These are phyloP conservation scores for Ogataea ramenticola DNA, from an alignment of 805 yeast species.

Conservation along the genomic window DNA sequence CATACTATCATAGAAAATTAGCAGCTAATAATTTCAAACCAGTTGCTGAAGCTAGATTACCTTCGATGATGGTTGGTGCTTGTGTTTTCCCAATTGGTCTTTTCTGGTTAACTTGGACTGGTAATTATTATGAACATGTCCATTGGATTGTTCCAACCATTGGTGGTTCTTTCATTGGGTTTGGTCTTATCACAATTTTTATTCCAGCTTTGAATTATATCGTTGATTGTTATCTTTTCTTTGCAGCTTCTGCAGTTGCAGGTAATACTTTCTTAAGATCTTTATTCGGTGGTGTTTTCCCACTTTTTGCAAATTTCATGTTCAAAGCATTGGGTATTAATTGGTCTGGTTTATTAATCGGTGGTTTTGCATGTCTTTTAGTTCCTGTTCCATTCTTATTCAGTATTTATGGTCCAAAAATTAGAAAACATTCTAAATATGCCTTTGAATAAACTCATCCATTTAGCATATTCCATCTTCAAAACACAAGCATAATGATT, in stretches of 20 bases:
- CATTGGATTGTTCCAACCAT: conserved; percentile 81
- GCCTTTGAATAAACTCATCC: conserved; percentile 32
- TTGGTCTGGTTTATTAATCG: conserved; percentile 75
- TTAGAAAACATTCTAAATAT: conserved; percentile 52
- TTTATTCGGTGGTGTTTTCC: conserved; percentile 47
- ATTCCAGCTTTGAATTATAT: conserved; percentile 64
- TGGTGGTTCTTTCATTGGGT: conserved; percentile 58
- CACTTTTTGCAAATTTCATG: conserved; percentile 63
- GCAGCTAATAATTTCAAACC: conserved; percentile 48
- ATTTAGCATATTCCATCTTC: not conserved
- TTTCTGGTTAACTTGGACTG: conserved; percentile 87
- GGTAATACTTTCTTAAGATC: conserved; percentile 69
- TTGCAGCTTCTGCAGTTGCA: conserved; percentile 76
- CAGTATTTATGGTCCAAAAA: conserved; percentile 45
- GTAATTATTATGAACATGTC: conserved; percentile 51
- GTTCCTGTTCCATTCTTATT: conserved; percentile 66
- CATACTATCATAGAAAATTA: conserved; percentile 39
- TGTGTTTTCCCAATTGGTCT: conserved; percentile 69
- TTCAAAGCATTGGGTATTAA: conserved; percentile 59
- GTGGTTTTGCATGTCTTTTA: conserved; percentile 49
- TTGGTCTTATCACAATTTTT: conserved; percentile 63
- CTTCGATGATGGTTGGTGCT: conserved; percentile 69
- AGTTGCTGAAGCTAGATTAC: conserved; percentile 75
- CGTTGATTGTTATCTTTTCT: conserved; percentile 59
- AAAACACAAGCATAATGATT: no score